These are phyloP conservation scores for Lunularia cruciata DNA, from an alignment of 225 moss, liverwort and hornwort species.

Conservation along the genomic window DNA sequence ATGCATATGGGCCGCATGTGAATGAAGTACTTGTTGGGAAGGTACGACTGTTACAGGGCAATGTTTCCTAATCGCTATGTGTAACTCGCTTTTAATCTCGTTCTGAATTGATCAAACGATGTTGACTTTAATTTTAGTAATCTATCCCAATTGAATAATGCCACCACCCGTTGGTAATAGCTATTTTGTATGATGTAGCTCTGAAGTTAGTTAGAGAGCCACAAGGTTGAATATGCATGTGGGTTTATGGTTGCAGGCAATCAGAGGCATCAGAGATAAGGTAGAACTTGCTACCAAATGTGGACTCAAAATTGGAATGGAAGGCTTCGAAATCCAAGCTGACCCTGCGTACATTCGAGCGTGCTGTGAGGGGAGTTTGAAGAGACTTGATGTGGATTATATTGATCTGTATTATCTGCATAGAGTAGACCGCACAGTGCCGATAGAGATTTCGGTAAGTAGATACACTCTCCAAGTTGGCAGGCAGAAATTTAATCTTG, in stretches of 20 bases:
- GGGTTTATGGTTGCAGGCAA: background rate
- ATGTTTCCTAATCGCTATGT: no score
- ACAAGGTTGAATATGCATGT: no score
- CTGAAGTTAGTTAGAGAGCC: no score
- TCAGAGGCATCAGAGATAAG: conserved; percentile 13
- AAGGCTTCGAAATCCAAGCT: background rate
- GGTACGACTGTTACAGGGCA: no score
- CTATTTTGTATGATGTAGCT: no score
- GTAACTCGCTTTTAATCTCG: no score
- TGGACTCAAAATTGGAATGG: background rate
- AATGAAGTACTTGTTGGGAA: conserved; percentile 49
- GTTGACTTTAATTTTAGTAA: no score
- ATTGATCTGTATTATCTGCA: conserved; percentile 42
- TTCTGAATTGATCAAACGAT: no score
- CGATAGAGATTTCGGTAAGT: conserved; percentile 10
- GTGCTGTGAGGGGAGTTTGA: conserved; percentile 25
- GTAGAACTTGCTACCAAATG: conserved; percentile 7
- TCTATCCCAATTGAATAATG: no score
- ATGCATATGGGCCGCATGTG: conserved; percentile 38
- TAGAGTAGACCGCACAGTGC: conserved; percentile 23
- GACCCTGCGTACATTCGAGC: conserved; percentile 8
- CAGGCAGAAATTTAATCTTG: no score
- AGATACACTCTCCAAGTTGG: no score
- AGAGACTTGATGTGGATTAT: conserved; percentile 32
- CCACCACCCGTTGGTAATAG: no score